Evolutionary conservation across 192 early-diverging fungal species (phyloP).

Genomic region (Umbelopsis vinacea): DNA sequence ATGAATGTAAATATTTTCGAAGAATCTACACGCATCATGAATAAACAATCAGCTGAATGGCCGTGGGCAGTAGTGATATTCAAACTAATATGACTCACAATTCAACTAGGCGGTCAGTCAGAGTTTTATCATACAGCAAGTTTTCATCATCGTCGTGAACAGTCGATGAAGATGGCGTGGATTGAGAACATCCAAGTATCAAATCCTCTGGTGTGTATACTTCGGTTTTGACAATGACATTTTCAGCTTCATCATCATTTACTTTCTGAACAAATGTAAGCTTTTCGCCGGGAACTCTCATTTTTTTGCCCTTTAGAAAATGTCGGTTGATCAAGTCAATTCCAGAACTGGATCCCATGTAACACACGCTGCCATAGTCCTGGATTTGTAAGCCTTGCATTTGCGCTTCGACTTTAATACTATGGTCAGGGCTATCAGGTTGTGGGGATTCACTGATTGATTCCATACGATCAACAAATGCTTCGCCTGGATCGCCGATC

Average conservation of each 20-base stretch:
- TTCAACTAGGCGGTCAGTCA: slow-evolving; percentile 28
- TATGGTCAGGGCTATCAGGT: not conserved
- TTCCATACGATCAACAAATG: not conserved
- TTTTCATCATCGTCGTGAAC: not conserved
- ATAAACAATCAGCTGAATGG: not conserved
- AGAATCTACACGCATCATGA: not conserved
- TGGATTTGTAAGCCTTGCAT: slow-evolving; percentile 44
- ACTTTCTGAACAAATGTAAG: slow-evolving; percentile 50
- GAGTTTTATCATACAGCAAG: not conserved
- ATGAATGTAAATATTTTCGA: slow-evolving; percentile 27
- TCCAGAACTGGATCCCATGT: slow-evolving; percentile 78
- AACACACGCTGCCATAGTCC: slow-evolving; percentile 64
- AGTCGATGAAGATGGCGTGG: not conserved
- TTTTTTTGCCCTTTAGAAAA: slow-evolving; percentile 40
- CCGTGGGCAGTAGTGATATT: not conserved
- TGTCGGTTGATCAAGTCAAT: slow-evolving; percentile 63
- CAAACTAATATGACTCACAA: not conserved
- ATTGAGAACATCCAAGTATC: not conserved
- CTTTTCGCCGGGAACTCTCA: slow-evolving; percentile 37
- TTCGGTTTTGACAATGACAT: slow-evolving; percentile 33
- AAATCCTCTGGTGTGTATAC: slow-evolving; percentile 1
- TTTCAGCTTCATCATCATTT: slow-evolving; percentile 35
- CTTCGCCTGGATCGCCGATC: not conserved
- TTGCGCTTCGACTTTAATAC: not conserved
- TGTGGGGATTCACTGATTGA: not conserved